phyloP scores from a whole-genome alignment of 1,284 basidiomycete species.

The Mycosarcoma maydis region DNA sequence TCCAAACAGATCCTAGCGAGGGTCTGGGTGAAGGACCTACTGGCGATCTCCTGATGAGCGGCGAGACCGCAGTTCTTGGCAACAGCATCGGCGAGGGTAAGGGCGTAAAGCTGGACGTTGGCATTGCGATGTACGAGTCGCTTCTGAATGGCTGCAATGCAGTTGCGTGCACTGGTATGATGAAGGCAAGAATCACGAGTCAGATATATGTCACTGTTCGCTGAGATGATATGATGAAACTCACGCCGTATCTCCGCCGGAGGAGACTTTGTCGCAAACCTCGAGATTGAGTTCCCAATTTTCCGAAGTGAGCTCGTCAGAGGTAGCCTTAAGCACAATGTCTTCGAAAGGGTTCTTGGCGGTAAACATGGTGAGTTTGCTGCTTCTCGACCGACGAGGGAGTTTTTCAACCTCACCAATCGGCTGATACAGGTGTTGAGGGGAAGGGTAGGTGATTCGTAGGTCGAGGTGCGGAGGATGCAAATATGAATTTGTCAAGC shows the following conservation, averaged over 20 bases:
- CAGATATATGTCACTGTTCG: not conserved
- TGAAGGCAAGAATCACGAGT: slow-evolving; percentile 3
- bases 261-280: slow-evolving; percentile 93
- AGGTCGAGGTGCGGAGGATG: no score
- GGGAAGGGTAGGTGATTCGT: no score
- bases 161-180: slow-evolving; percentile 79
- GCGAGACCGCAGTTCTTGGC: slow-evolving; percentile 88
- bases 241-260: slow-evolving; percentile 74
- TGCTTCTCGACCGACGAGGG: no score
- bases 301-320: slow-evolving; percentile 91
- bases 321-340: slow-evolving; percentile 90
- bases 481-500: no score
- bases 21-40: slow-evolving; percentile 87
- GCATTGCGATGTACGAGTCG: slow-evolving; percentile 91
- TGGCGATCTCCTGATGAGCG: slow-evolving; percentile 86
- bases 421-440: no score
- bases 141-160: slow-evolving; percentile 85
- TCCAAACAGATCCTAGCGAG: slow-evolving; percentile 87
- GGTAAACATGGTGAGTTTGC: slow-evolving; percentile 55
- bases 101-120: slow-evolving; percentile 93
- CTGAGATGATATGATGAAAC: not conserved
- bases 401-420: no score
- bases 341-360: slow-evolving; percentile 87
- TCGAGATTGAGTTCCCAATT: slow-evolving; percentile 96
- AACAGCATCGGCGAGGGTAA: slow-evolving; percentile 69